Evolutionary conservation across 352 stramenopile genomes (phyloP), one percentile per base, ranked within the genome.

Genomic region (Thalassiosira ordinaria): DNA sequence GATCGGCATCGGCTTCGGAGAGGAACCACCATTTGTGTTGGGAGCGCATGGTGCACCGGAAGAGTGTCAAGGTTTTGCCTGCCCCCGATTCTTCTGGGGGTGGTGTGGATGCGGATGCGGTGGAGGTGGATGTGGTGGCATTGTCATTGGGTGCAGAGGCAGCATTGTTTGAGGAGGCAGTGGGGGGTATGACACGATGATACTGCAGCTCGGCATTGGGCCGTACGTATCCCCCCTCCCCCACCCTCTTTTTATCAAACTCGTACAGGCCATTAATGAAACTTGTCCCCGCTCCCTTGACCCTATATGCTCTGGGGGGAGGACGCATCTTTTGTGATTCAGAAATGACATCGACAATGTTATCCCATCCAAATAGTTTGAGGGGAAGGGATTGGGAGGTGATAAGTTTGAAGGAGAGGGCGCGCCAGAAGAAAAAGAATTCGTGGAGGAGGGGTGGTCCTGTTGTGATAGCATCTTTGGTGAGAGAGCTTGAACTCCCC

Each of bases 1-100:
- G 95, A 80, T 98, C 95, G 71, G 97, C 94, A 80, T 99, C 97
- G 0, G 97, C 97, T 77, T 99, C 96, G 24, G 96, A 98, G 49
- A 99, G 96, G 81, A 99, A 99, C 97, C 97, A 99, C 97, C 97
- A 99, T 88, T 98, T 98, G 39, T 98, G 93, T 3, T 97, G 96
- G 62, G 95, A 98, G 73, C 98, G 97, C 97, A 99, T 99, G 14
- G 95, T 98, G 82, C 97, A 99, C 53, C 96, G 97, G 87, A 98
- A 99, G 0, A 99, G 88, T 8, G 97, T 98, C 37, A 98, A 96
- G 24, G 85, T 93, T 62, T 93, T 92, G 9, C 74, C 82, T 6
- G 6, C 74, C 18, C 68, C 70, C 39, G 86, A 64, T 89, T 37
- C 39, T 91, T 83, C 78, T 92, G 92, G 7, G 20, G 72, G 26